These are phyloP conservation scores for Auxenochlorella pyrenoidosa DNA, from an alignment of 139 green algal species.

Conservation along the genomic window DNA sequence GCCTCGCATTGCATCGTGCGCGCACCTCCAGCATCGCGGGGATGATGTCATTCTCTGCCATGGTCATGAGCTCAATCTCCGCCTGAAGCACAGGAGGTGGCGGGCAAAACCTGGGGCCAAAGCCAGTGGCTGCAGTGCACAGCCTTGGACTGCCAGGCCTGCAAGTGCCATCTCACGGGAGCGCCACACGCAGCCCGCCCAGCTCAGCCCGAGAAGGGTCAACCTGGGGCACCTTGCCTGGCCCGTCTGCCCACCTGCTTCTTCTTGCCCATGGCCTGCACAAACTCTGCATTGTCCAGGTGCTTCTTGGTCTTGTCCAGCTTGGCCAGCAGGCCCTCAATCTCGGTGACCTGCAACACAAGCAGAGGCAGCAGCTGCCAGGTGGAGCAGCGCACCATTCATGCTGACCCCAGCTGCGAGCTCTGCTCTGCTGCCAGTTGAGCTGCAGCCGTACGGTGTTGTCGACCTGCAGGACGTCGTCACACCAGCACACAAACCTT, in stretches of 20 bases:
- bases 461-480: neutral
- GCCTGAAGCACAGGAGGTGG: neutral
- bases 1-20: no score
- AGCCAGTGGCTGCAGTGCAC: no score
- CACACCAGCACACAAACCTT: neutral
- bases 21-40: neutral
- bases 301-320: slow-evolving; percentile 46
- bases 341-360: neutral
- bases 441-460: neutral
- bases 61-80: slow-evolving; percentile 18
- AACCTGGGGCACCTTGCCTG: no score
- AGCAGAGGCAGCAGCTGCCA: no score
- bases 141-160: no score
- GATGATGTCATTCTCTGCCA: slow-evolving; percentile 2
- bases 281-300: slow-evolving; percentile 45
- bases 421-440: neutral
- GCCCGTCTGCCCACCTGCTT: slow-evolving; percentile 10
- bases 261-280: slow-evolving; percentile 23
- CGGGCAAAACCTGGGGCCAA: no score
- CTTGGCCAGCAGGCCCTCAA: slow-evolving; percentile 8
- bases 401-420: no score
- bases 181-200: no score
- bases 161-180: no score
- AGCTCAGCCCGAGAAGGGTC: no score
- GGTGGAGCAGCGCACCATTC: no score